Evolutionary conservation across 192 early-diverging fungal genomes (phyloP).

Genomic region (Linnemannia hyalina): DNA sequence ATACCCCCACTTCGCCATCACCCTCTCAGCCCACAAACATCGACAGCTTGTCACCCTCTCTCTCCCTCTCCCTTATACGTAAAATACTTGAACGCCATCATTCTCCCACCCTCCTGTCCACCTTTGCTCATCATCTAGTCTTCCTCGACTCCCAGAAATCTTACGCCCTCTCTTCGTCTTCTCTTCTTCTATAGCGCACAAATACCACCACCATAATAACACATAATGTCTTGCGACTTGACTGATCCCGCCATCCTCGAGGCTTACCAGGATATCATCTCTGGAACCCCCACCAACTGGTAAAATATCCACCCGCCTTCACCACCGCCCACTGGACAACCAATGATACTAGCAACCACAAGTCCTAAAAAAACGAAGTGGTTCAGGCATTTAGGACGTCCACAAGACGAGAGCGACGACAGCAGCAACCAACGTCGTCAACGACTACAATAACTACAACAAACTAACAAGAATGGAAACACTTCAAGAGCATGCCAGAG

Average conservation of each 20-base stretch:
- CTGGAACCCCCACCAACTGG: conserved; percentile 70
- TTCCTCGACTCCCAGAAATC: not conserved
- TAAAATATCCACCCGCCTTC: conserved; percentile 30
- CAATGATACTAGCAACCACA: not conserved
- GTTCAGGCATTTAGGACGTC: too few species aligned
- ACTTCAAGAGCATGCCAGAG: not conserved
- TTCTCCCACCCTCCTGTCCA: not conserved
- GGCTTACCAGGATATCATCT: conserved; percentile 70
- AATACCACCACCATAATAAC: conserved; percentile 1
- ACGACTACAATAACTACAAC: not conserved
- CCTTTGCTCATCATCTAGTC: not conserved
- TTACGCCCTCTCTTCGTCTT: not conserved
- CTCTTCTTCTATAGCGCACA: not conserved
- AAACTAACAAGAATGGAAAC: not conserved
- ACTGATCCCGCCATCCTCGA: conserved; percentile 68
- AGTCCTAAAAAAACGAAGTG: not conserved
- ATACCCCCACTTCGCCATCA: not conserved
- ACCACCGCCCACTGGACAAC: not conserved
- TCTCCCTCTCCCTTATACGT: not conserved
- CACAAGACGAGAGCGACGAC: not conserved
- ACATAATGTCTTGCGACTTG: conserved; percentile 74
- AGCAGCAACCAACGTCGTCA: not conserved
- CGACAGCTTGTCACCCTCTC: not conserved
- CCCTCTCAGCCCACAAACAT: not conserved
- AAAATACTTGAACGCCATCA: not conserved